Percentiles rank a stretch among this genome's conserved stretches.
phyloP scores from a whole-genome alignment of 768 basidiomycete species.

The Agaricus subrufescens region DNA sequence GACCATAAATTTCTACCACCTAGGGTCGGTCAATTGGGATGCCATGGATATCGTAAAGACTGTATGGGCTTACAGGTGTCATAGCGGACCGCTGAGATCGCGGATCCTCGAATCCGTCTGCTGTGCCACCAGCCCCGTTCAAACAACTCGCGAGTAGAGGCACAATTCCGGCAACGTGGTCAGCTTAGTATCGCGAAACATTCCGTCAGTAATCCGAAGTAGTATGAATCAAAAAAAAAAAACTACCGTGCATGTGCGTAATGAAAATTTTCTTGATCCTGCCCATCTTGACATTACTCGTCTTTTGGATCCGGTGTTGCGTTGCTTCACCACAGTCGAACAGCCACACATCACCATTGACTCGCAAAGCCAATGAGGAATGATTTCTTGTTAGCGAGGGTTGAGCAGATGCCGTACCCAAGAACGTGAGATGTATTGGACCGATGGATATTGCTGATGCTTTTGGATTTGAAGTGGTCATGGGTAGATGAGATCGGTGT shows the following conservation, averaged over 20 bases:
- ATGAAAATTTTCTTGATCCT: constrained; percentile 80
- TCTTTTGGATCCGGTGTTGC: constrained; percentile 72
- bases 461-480: too few species aligned
- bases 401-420: constrained; percentile 79
- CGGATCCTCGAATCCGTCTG: constrained; percentile 56
- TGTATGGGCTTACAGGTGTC: constrained; percentile 25
- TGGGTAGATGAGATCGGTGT: too few species aligned
- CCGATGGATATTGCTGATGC: neutral
- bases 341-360: constrained; percentile 72
- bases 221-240: neutral
- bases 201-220: neutral
- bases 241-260: constrained; percentile 82
- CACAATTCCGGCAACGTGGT: constrained; percentile 75
- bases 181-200: constrained; percentile 40
- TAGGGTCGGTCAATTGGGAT: constrained; percentile 17
- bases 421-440: constrained; percentile 57
- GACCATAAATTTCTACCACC: constrained; percentile 84
- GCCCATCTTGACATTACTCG: constrained; percentile 64
- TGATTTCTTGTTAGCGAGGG: constrained; percentile 78
- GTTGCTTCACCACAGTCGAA: constrained; percentile 88
- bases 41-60: neutral
- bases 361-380: constrained; percentile 63
- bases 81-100: constrained; percentile 33
- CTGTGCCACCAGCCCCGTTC: constrained; percentile 70
- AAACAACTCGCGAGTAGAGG: constrained; percentile 64